A percentile compares a stretch with the other conserved stretches of the same genome.
phyloP scores from a whole-genome alignment of 352 stramenopile genomes.

The Globisporangium spinosum region DNA sequence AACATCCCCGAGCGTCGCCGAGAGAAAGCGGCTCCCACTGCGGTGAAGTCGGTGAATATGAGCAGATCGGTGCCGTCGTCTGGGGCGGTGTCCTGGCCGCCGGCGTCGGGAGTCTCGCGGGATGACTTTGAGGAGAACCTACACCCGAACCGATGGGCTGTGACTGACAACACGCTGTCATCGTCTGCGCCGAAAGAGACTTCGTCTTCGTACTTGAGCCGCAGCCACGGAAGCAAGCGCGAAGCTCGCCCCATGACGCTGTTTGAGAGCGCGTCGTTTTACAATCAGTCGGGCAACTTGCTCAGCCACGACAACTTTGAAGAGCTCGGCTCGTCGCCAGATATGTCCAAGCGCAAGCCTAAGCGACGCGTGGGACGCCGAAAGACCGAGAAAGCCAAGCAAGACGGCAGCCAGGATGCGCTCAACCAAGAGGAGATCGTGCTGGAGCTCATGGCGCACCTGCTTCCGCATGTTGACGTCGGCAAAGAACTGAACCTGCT shows the following conservation, averaged over 20 bases:
- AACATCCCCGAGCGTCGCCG: constrained; percentile 36
- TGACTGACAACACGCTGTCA: constrained; percentile 10
- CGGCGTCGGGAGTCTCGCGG: constrained; percentile 16
- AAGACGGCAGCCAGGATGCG: constrained; percentile 24
- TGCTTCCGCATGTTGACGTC: constrained; percentile 72
- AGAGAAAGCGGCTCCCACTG: constrained; percentile 11
- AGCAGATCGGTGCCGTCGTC: constrained; percentile 42
- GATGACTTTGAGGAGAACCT: constrained; percentile 33
- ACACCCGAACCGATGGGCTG: constrained; percentile 24
- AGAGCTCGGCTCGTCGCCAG: constrained; percentile 53
- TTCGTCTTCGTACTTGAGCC: constrained; percentile 15
- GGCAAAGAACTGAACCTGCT: constrained; percentile 75
- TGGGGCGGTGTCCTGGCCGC: constrained; percentile 50
- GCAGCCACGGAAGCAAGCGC: constrained; percentile 34
- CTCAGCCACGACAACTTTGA: constrained; percentile 74
- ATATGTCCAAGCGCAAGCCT: constrained; percentile 28
- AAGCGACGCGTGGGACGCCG: constrained; percentile 65
- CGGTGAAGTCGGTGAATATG: constrained; percentile 17
- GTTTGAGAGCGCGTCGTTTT: constrained; percentile 76
- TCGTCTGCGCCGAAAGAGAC: constrained; percentile 34
- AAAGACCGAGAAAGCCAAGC: constrained; percentile 45
- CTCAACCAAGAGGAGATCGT: constrained; percentile 62
- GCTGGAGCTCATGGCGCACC: constrained; percentile 66
- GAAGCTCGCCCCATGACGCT: constrained; percentile 66
- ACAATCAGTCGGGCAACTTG: constrained; percentile 66